A percentile compares a stretch with the other conserved stretches of the same genome.
Evolutionary conservation across 2,329 filamentous ascomycete species (phyloP).

Genomic region (Torrubiella hemipterigena): DNA sequence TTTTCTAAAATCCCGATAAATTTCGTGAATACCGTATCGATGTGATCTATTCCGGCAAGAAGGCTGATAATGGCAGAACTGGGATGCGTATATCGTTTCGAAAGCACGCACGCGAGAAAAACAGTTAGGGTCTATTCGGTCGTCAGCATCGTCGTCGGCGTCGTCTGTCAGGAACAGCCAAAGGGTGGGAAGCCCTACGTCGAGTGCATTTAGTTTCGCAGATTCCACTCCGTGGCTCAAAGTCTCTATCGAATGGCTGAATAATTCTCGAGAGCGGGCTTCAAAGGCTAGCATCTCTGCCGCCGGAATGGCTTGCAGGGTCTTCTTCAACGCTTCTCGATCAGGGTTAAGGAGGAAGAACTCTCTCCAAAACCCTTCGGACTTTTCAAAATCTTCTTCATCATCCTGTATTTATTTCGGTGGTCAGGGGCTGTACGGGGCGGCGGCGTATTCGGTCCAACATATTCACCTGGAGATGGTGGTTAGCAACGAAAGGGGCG

Average conservation of each 20-base stretch:
- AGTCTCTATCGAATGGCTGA: conserved; percentile 58
- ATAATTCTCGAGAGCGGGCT: conserved; percentile 67
- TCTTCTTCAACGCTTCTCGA: conserved; percentile 49
- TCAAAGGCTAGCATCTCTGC: conserved; percentile 69
- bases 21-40: conserved; percentile 77
- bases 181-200: conserved; percentile 44
- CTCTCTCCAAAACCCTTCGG: conserved; percentile 91
- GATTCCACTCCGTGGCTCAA: conserved; percentile 49
- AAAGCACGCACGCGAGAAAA: conserved; percentile 71
- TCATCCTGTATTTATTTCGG: conserved; percentile 36
- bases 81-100: conserved; percentile 87
- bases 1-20: conserved; percentile 74
- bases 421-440: conserved; percentile 16
- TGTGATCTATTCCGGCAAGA: conserved; percentile 76
- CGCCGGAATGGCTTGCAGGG: conserved; percentile 59
- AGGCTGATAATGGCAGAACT: conserved; percentile 91
- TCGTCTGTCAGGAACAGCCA: background rate
- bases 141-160: conserved; percentile 7
- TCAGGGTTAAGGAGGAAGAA: conserved; percentile 88
- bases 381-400: conserved; percentile 50
- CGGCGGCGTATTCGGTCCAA: conserved; percentile 8
- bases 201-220: conserved; percentile 67
- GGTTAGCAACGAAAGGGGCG: background rate
- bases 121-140: conserved; percentile 66
- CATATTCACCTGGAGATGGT: conserved; percentile 3